These are phyloP conservation scores for Austroboletus novae-zelandiae DNA, from an alignment of 1,284 basidiomycete genomes.

Conservation along the genomic window DNA sequence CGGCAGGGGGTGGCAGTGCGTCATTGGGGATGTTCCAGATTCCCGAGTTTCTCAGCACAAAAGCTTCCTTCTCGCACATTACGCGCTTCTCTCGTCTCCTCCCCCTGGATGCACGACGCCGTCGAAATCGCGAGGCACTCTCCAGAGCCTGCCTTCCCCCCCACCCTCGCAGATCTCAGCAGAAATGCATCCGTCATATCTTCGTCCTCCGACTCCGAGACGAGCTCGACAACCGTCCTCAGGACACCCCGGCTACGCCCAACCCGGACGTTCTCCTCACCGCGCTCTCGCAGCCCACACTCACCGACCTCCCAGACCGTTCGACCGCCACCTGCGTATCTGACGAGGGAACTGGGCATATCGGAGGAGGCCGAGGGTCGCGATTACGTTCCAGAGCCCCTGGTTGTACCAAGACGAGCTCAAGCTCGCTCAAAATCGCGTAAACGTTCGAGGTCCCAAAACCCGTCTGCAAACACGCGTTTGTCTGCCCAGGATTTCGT, in stretches of 20 bases:
- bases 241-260: constrained; percentile 55
- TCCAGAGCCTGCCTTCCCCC: constrained; percentile 25
- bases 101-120: constrained; percentile 13
- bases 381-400: constrained; percentile 13
- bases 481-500: constrained; percentile 62
- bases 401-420: background rate
- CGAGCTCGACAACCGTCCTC: constrained; percentile 41
- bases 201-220: constrained; percentile 62
- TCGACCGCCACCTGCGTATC: constrained; percentile 52
- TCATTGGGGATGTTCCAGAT: constrained; percentile 18
- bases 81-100: background rate
- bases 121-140: background rate
- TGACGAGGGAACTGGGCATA: constrained; percentile 56
- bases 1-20: constrained; percentile 27
- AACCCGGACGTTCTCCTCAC: constrained; percentile 63
- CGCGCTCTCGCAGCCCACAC: constrained; percentile 54
- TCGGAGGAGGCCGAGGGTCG: constrained; percentile 31
- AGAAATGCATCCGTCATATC: constrained; percentile 75
- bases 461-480: constrained; percentile 47
- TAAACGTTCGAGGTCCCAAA: constrained; percentile 42
- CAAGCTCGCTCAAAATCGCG: constrained; percentile 34
- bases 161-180: constrained; percentile 61
- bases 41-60: constrained; percentile 9
- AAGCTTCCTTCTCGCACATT: background rate
- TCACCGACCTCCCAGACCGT: constrained; percentile 45